Conservation (phyloP, 23 red algal genomes). For the Gracilariopsis chorda region DNA sequence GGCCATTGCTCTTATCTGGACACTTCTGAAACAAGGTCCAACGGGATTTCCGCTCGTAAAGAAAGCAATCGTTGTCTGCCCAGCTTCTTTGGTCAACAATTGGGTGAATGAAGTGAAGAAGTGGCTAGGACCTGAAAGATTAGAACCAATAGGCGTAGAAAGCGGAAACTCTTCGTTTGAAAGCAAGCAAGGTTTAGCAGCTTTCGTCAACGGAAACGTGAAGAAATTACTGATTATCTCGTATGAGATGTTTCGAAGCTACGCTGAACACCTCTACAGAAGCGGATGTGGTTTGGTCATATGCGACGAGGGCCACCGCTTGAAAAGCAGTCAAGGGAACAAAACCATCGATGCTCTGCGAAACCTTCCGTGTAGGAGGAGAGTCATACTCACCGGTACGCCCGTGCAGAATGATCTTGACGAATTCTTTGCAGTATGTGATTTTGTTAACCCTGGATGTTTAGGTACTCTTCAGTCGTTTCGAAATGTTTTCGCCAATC, state of each 20-base stretch:
- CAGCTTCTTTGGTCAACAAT: conserved; percentile 69
- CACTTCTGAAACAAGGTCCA: conserved; percentile 63
- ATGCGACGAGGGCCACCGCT: conserved; percentile 94
- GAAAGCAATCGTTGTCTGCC: conserved; percentile 65
- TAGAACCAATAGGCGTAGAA: conserved; percentile 47
- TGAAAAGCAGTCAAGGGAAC: conserved; percentile 76
- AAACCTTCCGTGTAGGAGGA: conserved; percentile 79
- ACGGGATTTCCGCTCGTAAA: conserved; percentile 24
- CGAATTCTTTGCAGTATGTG: conserved; percentile 88
- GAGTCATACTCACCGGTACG: conserved; percentile 89
- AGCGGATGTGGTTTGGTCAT: conserved; percentile 71
- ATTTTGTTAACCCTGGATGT: conserved; percentile 91
- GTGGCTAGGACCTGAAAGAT: conserved; percentile 66
- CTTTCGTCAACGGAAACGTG: conserved; percentile 57
- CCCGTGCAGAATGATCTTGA: conserved; percentile 95
- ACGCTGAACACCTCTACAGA: conserved; percentile 62
- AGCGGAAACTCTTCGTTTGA: conserved; percentile 55
- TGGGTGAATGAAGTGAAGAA: conserved; percentile 79
- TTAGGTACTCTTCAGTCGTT: conserved; percentile 78
- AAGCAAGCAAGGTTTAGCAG: conserved; percentile 35
- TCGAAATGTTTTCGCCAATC: conserved; percentile 71
- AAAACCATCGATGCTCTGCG: conserved; percentile 86
- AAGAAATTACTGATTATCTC: conserved; percentile 70
- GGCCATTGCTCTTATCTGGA: conserved; percentile 65
- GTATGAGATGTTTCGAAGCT: conserved; percentile 89